A percentile compares a stretch with the other conserved stretches of the same genome.
Conservation (phyloP, 257 asterid genomes). For the Fraxinus pennsylvanica region DNA sequence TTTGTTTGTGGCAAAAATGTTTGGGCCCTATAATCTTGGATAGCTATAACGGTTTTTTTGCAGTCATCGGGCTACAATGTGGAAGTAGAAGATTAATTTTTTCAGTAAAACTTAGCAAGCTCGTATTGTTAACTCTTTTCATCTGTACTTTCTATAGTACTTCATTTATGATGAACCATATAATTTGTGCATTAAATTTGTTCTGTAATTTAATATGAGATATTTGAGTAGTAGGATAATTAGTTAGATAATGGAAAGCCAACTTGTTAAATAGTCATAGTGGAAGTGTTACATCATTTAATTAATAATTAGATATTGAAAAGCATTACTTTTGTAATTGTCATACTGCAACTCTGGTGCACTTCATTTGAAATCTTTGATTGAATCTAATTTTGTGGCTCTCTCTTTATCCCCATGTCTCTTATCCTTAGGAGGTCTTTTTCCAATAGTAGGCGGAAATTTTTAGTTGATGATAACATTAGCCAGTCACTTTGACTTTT, state of each 20-base stretch:
- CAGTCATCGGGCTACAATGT: not conserved
- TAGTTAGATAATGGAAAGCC: not conserved
- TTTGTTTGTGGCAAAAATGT: not conserved
- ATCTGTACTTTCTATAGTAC: not conserved
- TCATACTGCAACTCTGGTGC: not conserved
- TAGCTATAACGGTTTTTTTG: not conserved
- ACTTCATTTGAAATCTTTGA: not conserved
- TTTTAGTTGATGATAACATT: not conserved
- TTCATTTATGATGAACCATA: not conserved
- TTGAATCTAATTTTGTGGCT: not conserved
- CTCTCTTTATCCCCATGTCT: not conserved
- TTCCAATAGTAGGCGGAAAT: not conserved
- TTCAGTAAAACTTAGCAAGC: not conserved
- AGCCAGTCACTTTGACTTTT: not conserved
- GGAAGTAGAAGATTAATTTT: not conserved
- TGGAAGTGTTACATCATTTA: not conserved
- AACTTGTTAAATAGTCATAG: not conserved
- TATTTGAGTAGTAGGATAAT: not conserved
- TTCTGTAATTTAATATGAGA: not conserved
- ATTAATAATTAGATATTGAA: conserved; percentile 2
- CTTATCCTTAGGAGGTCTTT: not conserved
- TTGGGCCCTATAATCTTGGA: not conserved
- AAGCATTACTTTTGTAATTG: not conserved
- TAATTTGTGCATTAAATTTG: not conserved
- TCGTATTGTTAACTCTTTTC: not conserved